Conservation (phyloP, 2,329 filamentous ascomycete species). For the Huntiella omanensis region DNA sequence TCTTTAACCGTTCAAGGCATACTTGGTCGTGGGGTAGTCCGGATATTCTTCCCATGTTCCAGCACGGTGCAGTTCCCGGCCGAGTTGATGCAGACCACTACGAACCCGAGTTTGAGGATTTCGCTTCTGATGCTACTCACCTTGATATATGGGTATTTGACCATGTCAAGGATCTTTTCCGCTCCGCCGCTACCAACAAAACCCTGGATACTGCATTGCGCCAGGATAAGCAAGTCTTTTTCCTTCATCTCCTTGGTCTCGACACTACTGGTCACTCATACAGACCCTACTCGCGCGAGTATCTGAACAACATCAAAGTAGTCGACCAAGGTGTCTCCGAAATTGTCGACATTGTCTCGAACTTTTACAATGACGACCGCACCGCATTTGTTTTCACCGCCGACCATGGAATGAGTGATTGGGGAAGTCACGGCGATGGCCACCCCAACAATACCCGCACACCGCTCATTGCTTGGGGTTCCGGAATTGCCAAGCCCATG, state of each 20-base stretch:
- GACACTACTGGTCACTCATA: slow-evolving; percentile 78
- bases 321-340: slow-evolving; percentile 82
- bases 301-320: slow-evolving; percentile 82
- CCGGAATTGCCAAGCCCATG: slow-evolving; percentile 64
- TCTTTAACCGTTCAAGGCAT: slow-evolving; percentile 90
- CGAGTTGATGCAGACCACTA: slow-evolving; percentile 79
- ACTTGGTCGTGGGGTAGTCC: slow-evolving; percentile 99
- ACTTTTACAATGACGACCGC: slow-evolving; percentile 68
- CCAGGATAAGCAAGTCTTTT: slow-evolving; percentile 82
- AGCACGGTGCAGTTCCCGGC: slow-evolving; percentile 74
- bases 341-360: slow-evolving; percentile 60
- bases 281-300: slow-evolving; percentile 87
- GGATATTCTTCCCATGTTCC: slow-evolving; percentile 94
- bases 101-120: slow-evolving; percentile 71
- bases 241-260: slow-evolving; percentile 78
- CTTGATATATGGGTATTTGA: slow-evolving; percentile 95
- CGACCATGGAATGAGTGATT: slow-evolving; percentile 98
- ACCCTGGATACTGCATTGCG: slow-evolving; percentile 54
- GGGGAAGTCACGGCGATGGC: slow-evolving; percentile 95
- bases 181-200: slow-evolving; percentile 56
- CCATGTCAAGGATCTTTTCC: slow-evolving; percentile 72
- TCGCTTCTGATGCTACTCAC: slow-evolving; percentile 59
- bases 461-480: slow-evolving; percentile 82
- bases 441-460: slow-evolving; percentile 95
- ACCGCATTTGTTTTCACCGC: slow-evolving; percentile 95